Evolutionary conservation across 441 rosid species (phyloP), one percentile per base, ranked within the genome.

Genomic region (Capsella rubella): DNA sequence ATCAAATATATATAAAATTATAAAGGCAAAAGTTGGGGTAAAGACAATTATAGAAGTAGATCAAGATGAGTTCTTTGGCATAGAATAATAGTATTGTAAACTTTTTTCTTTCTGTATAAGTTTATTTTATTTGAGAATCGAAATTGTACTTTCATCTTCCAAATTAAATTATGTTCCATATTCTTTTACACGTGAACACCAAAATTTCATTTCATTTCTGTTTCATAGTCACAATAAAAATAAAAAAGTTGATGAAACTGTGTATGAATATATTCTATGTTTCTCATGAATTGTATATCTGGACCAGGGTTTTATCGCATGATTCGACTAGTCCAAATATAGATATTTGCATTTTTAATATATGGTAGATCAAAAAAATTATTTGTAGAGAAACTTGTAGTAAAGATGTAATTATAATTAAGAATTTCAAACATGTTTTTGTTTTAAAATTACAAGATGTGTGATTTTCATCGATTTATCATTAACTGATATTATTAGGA

Each of bases 101-200:
- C 46, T 40, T 57, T 50, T 40, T 57, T 50, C 28, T 50, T 4
- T 14, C 18, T 8, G 55, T 67, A 50, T 51, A 74, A 56, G n/a
- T n/a, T 67, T 28, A 21, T 21, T 40, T 29, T 50, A 42, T 59
- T 32, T 14, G 52, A 75, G 61, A 53, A 61, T 75, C 18, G 32
- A 15, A 60, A 61, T 2, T 18, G 35, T 43, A 32, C 69, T 64
- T 25, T 32, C 46, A 10, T 58, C 68, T 67, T 75, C 49, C 56
- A 61, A 60, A 21, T 21, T 21, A 21, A 46, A 32, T 54, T 53
- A 0, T 27, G 27, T 69, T 54, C 15, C 58, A 51, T 43, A 75
- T 68, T 75, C 69, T 53, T 61, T 21, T 43, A 6, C 73, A 75
- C 56, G 58, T 75, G 79, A 67, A 60, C 57, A 67, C 39, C 50